A percentile compares a stretch with the other conserved stretches of the same genome.
Conservation (phyloP, 352 stramenopile species). For the Pythium aristosporum region DNA sequence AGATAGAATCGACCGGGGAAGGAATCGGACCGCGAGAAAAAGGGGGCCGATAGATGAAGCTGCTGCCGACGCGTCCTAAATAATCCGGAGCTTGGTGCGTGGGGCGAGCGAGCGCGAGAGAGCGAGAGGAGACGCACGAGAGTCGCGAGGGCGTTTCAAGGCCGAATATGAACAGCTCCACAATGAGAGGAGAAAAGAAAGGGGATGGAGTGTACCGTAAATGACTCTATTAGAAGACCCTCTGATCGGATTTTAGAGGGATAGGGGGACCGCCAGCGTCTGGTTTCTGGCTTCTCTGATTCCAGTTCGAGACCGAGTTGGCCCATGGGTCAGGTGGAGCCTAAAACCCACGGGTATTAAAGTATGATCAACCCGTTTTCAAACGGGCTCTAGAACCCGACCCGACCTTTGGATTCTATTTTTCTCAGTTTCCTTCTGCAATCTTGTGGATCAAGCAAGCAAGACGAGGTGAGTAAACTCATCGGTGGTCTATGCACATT, state of each 20-base stretch:
- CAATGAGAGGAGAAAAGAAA: not conserved
- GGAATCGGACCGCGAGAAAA: not conserved
- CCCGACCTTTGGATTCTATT: too few relatives aligned
- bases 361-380: not conserved
- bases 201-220: not conserved
- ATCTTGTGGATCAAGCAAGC: too few relatives aligned
- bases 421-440: too few relatives aligned
- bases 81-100: conserved; percentile 1
- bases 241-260: conserved; percentile 6
- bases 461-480: not conserved
- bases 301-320: not conserved
- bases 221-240: not conserved
- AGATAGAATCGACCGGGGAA: not conserved
- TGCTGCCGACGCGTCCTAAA: conserved; percentile 7
- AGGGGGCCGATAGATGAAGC: not conserved
- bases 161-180: conserved; percentile 8
- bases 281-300: conserved; percentile 12
- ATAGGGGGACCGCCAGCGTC: not conserved
- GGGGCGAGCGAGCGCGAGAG: not conserved
- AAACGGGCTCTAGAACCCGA: too few relatives aligned
- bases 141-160: conserved; percentile 1
- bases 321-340: not conserved
- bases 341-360: not conserved
- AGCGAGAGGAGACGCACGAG: not conserved
- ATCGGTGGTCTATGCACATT: too few relatives aligned